These are phyloP conservation scores for Fusarium oxysporum DNA, from an alignment of 2,329 filamentous ascomycete genomes.

Conservation along the genomic window DNA sequence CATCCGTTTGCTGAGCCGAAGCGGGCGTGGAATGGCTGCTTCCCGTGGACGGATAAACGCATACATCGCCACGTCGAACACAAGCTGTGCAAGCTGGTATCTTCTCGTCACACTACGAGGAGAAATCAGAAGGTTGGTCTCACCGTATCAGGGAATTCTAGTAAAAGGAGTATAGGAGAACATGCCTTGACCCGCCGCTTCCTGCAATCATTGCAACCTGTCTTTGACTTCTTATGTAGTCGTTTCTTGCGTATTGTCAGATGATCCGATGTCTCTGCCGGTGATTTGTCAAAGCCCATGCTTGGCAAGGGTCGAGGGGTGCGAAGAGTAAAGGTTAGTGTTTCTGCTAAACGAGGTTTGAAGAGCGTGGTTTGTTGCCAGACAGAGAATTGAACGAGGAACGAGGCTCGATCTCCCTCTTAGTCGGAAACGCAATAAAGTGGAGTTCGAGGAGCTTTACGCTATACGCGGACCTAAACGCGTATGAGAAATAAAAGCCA, in stretches of 20 bases:
- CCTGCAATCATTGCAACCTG: neutral
- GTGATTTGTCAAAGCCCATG: neutral
- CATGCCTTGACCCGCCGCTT: neutral
- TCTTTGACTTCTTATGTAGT: constrained; percentile 1
- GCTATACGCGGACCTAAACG: neutral
- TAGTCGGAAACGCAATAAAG: neutral
- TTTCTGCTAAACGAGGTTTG: neutral
- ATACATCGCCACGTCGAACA: neutral
- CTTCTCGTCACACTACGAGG: neutral
- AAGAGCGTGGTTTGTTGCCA: neutral
- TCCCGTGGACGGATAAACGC: neutral
- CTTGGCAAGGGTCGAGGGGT: neutral
- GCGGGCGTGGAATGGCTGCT: neutral
- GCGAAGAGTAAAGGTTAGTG: neutral
- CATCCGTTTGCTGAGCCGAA: neutral
- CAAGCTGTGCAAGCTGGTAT: neutral
- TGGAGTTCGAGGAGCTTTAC: neutral
- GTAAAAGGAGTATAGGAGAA: neutral
- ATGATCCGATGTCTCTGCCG: neutral
- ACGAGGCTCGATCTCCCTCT: neutral
- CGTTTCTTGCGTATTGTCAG: neutral
- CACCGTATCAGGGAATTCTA: too few relatives aligned
- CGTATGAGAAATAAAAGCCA: neutral
- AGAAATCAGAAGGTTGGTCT: neutral
- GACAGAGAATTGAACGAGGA: neutral